These are phyloP conservation scores for Middelhovenomyces tepae DNA, from an alignment of 805 yeast genomes.

Conservation along the genomic window DNA sequence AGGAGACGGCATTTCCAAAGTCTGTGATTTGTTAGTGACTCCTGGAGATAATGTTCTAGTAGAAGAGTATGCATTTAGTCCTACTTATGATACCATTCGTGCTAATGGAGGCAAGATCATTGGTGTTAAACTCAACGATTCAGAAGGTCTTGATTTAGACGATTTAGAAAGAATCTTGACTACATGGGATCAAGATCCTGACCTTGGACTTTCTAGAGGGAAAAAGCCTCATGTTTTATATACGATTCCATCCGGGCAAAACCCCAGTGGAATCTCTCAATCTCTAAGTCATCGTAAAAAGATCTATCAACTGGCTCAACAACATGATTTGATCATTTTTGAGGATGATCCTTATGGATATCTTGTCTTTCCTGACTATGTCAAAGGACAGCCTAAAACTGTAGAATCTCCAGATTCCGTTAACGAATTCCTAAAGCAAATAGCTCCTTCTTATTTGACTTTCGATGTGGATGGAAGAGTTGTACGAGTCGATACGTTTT, in stretches of 20 bases:
- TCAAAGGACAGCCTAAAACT: constrained; percentile 34
- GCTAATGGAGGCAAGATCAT: constrained; percentile 52
- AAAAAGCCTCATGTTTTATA: constrained; percentile 40
- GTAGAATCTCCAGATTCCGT: constrained; percentile 36
- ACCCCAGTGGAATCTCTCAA: constrained; percentile 75
- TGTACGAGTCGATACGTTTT: constrained; percentile 66
- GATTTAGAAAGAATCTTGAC: constrained; percentile 45
- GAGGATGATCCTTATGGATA: constrained; percentile 88
- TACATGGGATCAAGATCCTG: constrained; percentile 41
- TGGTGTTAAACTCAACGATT: constrained; percentile 57
- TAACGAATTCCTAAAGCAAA: constrained; percentile 38
- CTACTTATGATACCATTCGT: constrained; percentile 62
- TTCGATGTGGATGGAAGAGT: constrained; percentile 73
- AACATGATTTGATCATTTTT: constrained; percentile 59
- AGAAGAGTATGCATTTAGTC: constrained; percentile 69
- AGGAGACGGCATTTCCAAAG: constrained; percentile 8
- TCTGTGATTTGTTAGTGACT: constrained; percentile 11
- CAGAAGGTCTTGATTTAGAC: constrained; percentile 52
- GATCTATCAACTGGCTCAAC: constrained; percentile 51
- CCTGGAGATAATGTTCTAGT: constrained; percentile 38
- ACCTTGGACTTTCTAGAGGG: constrained; percentile 17
- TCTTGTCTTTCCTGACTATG: constrained; percentile 42
- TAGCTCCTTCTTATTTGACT: constrained; percentile 58
- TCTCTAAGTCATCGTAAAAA: constrained; percentile 46
- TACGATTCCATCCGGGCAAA: constrained; percentile 75